phyloP scores from a whole-genome alignment of 768 basidiomycete genomes.

The Hemileccinum impolitum region DNA sequence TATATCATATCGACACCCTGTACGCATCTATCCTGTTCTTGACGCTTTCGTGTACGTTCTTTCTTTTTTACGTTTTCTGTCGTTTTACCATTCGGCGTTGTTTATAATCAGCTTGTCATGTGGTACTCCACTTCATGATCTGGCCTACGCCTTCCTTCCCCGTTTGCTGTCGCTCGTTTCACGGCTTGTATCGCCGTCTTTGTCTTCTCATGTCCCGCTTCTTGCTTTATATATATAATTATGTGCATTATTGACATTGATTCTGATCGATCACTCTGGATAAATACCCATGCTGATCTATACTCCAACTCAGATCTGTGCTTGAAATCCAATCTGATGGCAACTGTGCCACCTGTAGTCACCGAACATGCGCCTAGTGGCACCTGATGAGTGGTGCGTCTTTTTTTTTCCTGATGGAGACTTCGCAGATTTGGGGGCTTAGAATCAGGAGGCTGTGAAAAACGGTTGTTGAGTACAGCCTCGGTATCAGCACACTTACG shows the following conservation, averaged over 20 bases:
- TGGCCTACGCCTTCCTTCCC: constrained; percentile 4
- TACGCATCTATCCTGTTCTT: constrained; percentile 8
- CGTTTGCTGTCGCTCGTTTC: constrained; percentile 14
- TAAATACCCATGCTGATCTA: too few relatives aligned
- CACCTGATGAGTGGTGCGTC: too few relatives aligned
- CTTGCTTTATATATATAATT: background rate
- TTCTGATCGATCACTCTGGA: too few relatives aligned
- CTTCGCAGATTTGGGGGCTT: too few relatives aligned
- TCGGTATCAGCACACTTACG: too few relatives aligned
- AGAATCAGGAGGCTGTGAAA: too few relatives aligned
- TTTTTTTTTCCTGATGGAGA: too few relatives aligned
- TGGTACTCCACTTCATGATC: constrained; percentile 11
- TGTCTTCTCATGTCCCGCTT: background rate
- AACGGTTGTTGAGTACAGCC: too few relatives aligned
- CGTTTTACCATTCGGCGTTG: background rate
- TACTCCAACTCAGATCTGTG: background rate
- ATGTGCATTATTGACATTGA: constrained; percentile 8
- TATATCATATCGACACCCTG: constrained; percentile 3
- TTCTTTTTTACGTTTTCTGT: constrained; percentile 13
- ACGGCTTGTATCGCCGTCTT: constrained; percentile 5
- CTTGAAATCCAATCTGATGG: too few relatives aligned
- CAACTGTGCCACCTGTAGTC: too few relatives aligned
- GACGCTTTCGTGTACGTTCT: constrained; percentile 12
- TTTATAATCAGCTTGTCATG: constrained; percentile 7
- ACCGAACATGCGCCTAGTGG: too few relatives aligned